Evolutionary conservation across 176 grass and related monocot species (phyloP), one percentile per base, ranked within the genome.

Genomic region (Tillandsia fasciculata): DNA sequence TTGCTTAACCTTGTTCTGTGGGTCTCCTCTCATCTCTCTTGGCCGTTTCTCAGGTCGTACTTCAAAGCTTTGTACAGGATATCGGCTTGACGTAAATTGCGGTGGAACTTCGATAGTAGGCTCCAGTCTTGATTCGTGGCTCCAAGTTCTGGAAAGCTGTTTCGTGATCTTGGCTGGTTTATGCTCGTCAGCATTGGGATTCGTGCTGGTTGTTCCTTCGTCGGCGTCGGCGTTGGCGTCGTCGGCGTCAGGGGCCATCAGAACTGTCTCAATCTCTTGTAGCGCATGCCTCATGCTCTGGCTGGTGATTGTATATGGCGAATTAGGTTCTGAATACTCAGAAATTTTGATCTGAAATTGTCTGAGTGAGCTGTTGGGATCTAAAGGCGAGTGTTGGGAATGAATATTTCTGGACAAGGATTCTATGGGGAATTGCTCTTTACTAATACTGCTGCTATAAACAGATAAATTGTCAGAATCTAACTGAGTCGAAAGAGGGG

Each of bases 221-320:
- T 82, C 79, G 68, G 66, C 71, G 59, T 91, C 85, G 77, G n/a
- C n/a, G 59, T 97, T 89, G 68, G 66, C 71, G 59, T 91, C 85
- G 77, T 82, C 79, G 68, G 66, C 71, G 59, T 97, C 94, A 63
- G 94, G 84, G 51, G 89, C 89, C 94, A 97, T 97, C 51, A 97
- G 85, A 87, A 82, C 86, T n/a, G 84, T 90, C 63, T 97, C 94
- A 79, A 97, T 85, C 71, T 97, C 83, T 53, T 83, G 86, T 48
- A 97, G 77, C 9, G 89, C 66, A 53, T 92, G 81, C 83, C 83
- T 88, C 79, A 97, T 90, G 81, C 86, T 93, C 69, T 79, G 84
- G 13, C 71, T 84, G 49, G 89, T 85, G 81, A 77, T 77, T 72
- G 81, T 59, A 77, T 82, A 86, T 67, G 74, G 48, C 18, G 73